A percentile compares a stretch with the other conserved stretches of the same genome.
Evolutionary conservation across 2,329 filamentous ascomycete genomes (phyloP).

Genomic region (Sarocladium brachiariae): DNA sequence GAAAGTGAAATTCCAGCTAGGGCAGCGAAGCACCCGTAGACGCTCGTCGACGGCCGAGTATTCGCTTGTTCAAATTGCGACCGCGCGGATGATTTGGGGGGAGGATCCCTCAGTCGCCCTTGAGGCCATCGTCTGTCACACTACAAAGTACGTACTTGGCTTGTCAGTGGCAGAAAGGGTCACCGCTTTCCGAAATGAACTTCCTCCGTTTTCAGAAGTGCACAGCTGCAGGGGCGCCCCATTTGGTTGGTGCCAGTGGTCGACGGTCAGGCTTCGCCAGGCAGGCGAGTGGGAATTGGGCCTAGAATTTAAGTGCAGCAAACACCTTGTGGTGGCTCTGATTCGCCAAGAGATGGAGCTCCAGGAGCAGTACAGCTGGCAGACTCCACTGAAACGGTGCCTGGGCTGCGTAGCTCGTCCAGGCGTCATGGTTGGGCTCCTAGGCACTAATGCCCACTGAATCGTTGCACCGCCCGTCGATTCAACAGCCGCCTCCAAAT

Average conservation of each 20-base stretch:
- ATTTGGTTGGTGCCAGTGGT: too few species aligned
- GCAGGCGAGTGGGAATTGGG: background rate
- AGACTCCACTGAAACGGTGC: constrained; percentile 4
- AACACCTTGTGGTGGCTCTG: background rate
- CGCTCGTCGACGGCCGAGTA: too few species aligned
- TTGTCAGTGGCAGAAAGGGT: background rate
- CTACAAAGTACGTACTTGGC: too few species aligned
- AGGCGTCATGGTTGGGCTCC: constrained; percentile 10
- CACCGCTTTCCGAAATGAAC: constrained; percentile 6
- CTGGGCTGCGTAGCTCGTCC: constrained; percentile 6
- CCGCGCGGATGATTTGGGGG: too few species aligned
- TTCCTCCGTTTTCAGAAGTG: background rate
- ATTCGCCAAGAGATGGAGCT: background rate
- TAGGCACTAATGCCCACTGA: background rate
- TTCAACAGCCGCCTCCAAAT: constrained; percentile 7
- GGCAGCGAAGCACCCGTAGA: too few species aligned
- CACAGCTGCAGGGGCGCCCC: background rate
- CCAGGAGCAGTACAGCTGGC: constrained; percentile 4
- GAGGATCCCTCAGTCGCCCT: too few species aligned
- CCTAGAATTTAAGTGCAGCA: background rate
- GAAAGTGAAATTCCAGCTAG: too few species aligned
- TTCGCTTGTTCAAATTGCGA: too few species aligned
- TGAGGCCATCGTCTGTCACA: too few species aligned
- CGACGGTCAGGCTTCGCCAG: background rate
- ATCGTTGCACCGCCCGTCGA: background rate